Evolutionary conservation across 78 protist genomes (phyloP).

Genomic region (Reticulomyxa filosa): DNA sequence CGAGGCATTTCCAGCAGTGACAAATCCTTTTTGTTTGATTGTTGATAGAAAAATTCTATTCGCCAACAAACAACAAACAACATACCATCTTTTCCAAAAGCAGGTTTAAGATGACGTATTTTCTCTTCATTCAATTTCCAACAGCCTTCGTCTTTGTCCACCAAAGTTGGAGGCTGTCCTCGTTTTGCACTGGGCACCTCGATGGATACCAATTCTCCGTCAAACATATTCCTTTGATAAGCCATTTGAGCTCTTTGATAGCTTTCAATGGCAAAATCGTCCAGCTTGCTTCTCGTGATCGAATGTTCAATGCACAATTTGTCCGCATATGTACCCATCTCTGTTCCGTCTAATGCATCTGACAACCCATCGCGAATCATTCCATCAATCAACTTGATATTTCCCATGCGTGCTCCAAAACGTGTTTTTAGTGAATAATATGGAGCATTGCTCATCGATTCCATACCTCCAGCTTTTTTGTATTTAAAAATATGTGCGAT

Average conservation of each 20-base stretch:
- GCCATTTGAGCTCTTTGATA: background rate
- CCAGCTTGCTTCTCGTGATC: constrained; percentile 68
- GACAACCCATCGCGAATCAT: constrained; percentile 67
- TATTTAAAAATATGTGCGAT: too few relatives aligned
- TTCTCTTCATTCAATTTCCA: too few relatives aligned
- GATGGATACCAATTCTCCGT: constrained; percentile 27
- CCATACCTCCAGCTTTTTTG: constrained; percentile 88
- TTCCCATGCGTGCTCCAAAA: constrained; percentile 48
- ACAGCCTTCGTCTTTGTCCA: background rate
- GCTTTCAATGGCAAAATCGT: constrained; percentile 45
- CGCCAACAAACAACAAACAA: too few relatives aligned
- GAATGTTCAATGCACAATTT: constrained; percentile 33
- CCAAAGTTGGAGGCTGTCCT: background rate
- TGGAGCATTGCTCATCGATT: constrained; percentile 77
- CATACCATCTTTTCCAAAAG: constrained; percentile 12
- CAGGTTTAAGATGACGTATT: background rate
- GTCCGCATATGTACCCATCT: constrained; percentile 66
- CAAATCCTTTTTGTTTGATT: constrained; percentile 40
- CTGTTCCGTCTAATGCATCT: constrained; percentile 56
- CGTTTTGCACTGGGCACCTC: background rate
- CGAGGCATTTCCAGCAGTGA: constrained; percentile 44
- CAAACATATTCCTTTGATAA: background rate
- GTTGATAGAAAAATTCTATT: constrained; percentile 23
- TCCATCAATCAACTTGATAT: constrained; percentile 37
- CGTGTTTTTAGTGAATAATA: too few relatives aligned